Conservation (phyloP, 768 basidiomycete species). For the Xerocomellus chrysenteron region DNA sequence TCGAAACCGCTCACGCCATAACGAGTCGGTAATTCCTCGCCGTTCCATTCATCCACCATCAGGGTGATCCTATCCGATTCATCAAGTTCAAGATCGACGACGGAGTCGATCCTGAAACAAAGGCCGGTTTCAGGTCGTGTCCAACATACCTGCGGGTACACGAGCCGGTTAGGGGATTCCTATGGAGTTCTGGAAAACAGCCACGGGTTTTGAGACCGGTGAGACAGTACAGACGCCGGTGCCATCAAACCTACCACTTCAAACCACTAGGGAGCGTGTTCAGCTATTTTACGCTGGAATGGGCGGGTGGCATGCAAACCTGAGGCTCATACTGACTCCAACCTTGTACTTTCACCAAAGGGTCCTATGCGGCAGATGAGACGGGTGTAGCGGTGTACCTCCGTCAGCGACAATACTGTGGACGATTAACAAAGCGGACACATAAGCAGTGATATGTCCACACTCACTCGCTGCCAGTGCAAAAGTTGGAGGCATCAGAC, state of each 20-base stretch:
- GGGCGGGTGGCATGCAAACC: not conserved
- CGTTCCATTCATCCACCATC: not conserved
- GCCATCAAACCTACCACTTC: not conserved
- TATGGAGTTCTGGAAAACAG: conserved; percentile 41
- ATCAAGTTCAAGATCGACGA: not conserved
- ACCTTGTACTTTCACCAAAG: not conserved
- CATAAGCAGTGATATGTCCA: no score
- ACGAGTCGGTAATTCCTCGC: not conserved
- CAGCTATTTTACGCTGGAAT: not conserved
- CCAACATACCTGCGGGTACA: not conserved
- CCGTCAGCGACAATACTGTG: no score
- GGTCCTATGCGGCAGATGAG: not conserved
- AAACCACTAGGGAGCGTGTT: not conserved
- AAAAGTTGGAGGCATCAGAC: no score
- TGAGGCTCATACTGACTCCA: not conserved
- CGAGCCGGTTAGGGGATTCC: not conserved
- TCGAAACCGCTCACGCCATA: not conserved
- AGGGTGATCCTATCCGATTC: not conserved
- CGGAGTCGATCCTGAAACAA: not conserved
- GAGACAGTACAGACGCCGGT: not conserved
- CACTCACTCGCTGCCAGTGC: no score
- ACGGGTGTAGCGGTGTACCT: not conserved
- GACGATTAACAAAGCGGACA: no score
- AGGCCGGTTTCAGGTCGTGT: no score
- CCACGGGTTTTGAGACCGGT: not conserved